phyloP scores from a whole-genome alignment of 179 eudicot species.

The Silene noctiflora region DNA sequence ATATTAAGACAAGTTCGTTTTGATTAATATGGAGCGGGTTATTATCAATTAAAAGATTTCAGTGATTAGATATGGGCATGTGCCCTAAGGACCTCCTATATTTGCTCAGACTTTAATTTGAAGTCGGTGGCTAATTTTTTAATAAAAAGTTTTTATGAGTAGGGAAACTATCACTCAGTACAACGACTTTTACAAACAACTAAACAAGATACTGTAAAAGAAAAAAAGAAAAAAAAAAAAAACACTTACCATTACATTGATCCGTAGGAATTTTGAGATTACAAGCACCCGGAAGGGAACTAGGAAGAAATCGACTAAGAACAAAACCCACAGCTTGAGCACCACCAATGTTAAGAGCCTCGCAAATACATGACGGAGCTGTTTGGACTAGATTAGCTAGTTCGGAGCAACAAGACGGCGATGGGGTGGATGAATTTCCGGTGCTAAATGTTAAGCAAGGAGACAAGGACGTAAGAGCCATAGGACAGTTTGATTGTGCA shows the following conservation, averaged over 20 bases:
- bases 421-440: constrained; percentile 41
- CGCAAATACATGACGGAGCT: constrained; percentile 57
- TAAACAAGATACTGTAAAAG: no score
- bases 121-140: no score
- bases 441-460: constrained; percentile 54
- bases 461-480: constrained; percentile 47
- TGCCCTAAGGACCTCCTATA: no score
- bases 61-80: no score
- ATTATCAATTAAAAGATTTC: no score
- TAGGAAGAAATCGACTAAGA: constrained; percentile 22
- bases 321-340: constrained; percentile 25
- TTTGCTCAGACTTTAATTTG: no score
- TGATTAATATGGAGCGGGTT: no score
- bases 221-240: no score
- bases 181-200: no score
- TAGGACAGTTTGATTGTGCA: constrained; percentile 56
- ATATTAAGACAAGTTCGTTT: no score
- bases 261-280: constrained; percentile 33
- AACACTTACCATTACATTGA: constrained; percentile 44
- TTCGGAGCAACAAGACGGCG: constrained; percentile 56
- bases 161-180: no score
- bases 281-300: constrained; percentile 30
- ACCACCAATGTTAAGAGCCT: constrained; percentile 49
- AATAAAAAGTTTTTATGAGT: no score
- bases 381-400: constrained; percentile 49